These are phyloP conservation scores for Beauveria rudraprayagi DNA, from an alignment of 2,329 filamentous ascomycete genomes.

Conservation along the genomic window DNA sequence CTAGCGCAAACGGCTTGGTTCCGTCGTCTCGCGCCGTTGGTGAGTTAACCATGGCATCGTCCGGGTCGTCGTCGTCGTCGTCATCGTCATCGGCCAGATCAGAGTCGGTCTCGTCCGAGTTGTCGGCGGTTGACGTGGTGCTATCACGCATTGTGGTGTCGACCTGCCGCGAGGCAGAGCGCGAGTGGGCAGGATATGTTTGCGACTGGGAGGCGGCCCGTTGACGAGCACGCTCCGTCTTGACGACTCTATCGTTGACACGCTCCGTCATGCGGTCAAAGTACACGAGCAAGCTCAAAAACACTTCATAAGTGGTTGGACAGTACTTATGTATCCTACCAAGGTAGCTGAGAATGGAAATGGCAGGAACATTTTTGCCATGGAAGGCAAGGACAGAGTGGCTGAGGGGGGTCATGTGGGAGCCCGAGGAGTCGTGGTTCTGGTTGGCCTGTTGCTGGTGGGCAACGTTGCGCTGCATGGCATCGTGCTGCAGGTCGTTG, in stretches of 20 bases:
- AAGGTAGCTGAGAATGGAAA: slow-evolving; percentile 92
- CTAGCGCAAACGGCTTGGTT: slow-evolving; percentile 14
- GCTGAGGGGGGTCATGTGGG: slow-evolving; percentile 53
- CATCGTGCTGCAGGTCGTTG: slow-evolving; percentile 90
- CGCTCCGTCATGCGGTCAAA: slow-evolving; percentile 98
- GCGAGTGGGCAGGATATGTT: slow-evolving; percentile 11
- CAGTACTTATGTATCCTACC: slow-evolving; percentile 98
- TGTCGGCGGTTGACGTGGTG: slow-evolving; percentile 16
- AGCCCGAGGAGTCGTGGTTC: slow-evolving; percentile 39
- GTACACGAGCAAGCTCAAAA: slow-evolving; percentile 88
- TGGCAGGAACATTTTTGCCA: slow-evolving; percentile 94
- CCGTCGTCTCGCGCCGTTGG: slow-evolving; percentile 19
- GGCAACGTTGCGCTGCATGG: slow-evolving; percentile 65
- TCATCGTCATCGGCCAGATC: slow-evolving; percentile 43
- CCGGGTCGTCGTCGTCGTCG: slow-evolving; percentile 30
- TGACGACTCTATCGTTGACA: slow-evolving; percentile 73
- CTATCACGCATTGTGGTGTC: slow-evolving; percentile 25
- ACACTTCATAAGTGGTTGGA: slow-evolving; percentile 96
- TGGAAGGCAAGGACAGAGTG: slow-evolving; percentile 84
- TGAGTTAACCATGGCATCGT: slow-evolving; percentile 25
- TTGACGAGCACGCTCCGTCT: slow-evolving; percentile 49
- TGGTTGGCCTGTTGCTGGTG: slow-evolving; percentile 48
- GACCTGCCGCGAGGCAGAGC: slow-evolving; percentile 21
- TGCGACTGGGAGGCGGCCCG: slow-evolving; percentile 20
- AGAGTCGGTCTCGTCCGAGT: slow-evolving; percentile 39